These are phyloP conservation scores for Panus rudis DNA, from an alignment of 768 basidiomycete species.

Conservation along the genomic window DNA sequence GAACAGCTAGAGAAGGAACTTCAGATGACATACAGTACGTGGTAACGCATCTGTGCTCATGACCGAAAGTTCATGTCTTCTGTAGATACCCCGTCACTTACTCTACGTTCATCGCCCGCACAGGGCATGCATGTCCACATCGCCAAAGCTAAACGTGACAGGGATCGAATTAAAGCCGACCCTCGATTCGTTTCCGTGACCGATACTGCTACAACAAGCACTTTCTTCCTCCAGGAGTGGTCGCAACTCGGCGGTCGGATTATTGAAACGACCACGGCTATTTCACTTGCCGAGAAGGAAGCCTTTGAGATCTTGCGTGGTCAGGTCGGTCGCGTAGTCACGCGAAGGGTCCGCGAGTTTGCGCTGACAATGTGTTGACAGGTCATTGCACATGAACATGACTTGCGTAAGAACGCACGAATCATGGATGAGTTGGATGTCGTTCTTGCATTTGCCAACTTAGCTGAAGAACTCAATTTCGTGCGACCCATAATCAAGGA, in stretches of 20 bases:
- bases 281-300: slow-evolving; percentile 57
- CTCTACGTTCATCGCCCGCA: slow-evolving; percentile 58
- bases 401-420: slow-evolving; percentile 66
- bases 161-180: slow-evolving; percentile 37
- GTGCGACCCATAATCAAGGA: slow-evolving; percentile 63
- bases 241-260: slow-evolving; percentile 66
- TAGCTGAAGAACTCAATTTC: slow-evolving; percentile 74
- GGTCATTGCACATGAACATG: slow-evolving; percentile 53
- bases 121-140: slow-evolving; percentile 77
- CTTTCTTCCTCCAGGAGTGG: slow-evolving; percentile 60
- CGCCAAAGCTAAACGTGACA: slow-evolving; percentile 56
- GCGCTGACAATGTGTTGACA: slow-evolving; percentile 20
- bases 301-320: slow-evolving; percentile 64
- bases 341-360: not conserved
- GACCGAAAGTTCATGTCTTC: not conserved
- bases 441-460: slow-evolving; percentile 67
- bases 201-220: slow-evolving; percentile 58
- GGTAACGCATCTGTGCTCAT: not conserved
- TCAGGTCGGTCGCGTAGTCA: slow-evolving; percentile 39
- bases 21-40: slow-evolving; percentile 47
- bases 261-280: slow-evolving; percentile 43
- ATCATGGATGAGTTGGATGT: slow-evolving; percentile 88
- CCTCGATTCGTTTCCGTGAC: slow-evolving; percentile 51
- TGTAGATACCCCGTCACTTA: slow-evolving; percentile 64
- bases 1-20: slow-evolving; percentile 48